Evolutionary conservation across 1,284 basidiomycete species (phyloP), one percentile per base, ranked within the genome.

Genomic region (Porodaedalea pini): DNA sequence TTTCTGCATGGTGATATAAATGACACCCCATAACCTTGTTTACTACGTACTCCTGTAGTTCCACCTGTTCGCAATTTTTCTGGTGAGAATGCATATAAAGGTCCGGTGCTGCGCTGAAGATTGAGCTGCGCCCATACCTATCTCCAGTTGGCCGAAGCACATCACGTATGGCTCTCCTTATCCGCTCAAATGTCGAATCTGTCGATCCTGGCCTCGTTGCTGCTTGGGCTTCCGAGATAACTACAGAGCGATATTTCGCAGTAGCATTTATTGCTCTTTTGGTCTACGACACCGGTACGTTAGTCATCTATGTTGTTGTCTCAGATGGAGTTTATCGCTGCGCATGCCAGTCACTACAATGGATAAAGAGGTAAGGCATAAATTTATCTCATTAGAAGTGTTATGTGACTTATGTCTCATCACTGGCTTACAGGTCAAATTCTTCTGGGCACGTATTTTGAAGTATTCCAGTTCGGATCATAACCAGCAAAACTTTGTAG

Each of bases 91-190:
- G n/a, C n/a, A n/a, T n/a, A n/a, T n/a, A 36, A 8, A n/a, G 34
- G 34, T 11, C 10, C 10, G n/a, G 2, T n/a, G n/a, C 34, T 36
- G 10, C n/a, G 10, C 10, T 11, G 34, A 36, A 36, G n/a, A 11
- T n/a, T n/a, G n/a, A 8, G 10, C 34, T n/a, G 10, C 34, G n/a
- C 34, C 34, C 1, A n/a, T n/a, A 36, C 10, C n/a, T 36, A 36
- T 36, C 34, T 36, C 34, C n/a, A 8, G 10, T 36, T n/a, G n/a
- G n/a, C 34, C 34, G n/a, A 36, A 36, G 10, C 82, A 0, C 82
- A 80, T 11, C 66, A 91, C n/a, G 75, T 78, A 69, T 36, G 57
- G 63, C 41, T 82, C 76, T 25, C n/a, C 15, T 27, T 29, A 31
- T 13, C 17, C 21, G 44, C 10, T 29, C 23, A 13, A 31, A 47